Percentiles rank a stretch among this genome's conserved stretches.
phyloP scores from a whole-genome alignment of 2,329 filamentous ascomycete species.

The Dryadomyces sulphureus region DNA sequence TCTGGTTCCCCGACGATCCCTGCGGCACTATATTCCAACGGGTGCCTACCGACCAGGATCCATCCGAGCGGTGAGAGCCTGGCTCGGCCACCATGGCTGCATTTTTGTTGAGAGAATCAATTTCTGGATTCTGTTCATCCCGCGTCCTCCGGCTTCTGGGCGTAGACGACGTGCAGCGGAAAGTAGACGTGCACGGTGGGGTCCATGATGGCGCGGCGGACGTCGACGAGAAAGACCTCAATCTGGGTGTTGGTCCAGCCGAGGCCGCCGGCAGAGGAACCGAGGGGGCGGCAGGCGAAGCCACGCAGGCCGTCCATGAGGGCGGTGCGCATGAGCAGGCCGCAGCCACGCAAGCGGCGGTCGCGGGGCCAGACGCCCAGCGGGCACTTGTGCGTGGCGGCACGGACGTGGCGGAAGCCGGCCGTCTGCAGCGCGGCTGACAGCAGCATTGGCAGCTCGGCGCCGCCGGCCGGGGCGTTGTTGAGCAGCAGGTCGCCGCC shows the following conservation, averaged over 20 bases:
- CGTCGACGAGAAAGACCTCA: constrained; percentile 21
- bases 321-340: constrained; percentile 28
- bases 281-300: constrained; percentile 16
- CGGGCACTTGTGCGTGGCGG: constrained; percentile 26
- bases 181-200: constrained; percentile 17
- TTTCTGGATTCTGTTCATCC: not conserved
- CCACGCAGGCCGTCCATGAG: constrained; percentile 20
- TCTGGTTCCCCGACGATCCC: not conserved
- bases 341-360: constrained; percentile 26
- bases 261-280: constrained; percentile 13
- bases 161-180: constrained; percentile 17
- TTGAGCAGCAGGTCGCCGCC: constrained; percentile 4
- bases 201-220: constrained; percentile 19
- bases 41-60: not conserved
- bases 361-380: constrained; percentile 32
- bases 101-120: too few species aligned
- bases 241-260: constrained; percentile 21
- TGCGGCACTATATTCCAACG: not conserved
- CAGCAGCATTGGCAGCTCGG: constrained; percentile 9
- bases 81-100: too few species aligned
- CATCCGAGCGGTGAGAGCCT: not conserved
- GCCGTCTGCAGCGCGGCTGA: constrained; percentile 21
- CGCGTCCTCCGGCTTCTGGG: constrained; percentile 15
- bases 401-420: constrained; percentile 25
- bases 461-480: not conserved